phyloP scores from a whole-genome alignment of 768 basidiomycete species.

The Lyophyllum shimeji region DNA sequence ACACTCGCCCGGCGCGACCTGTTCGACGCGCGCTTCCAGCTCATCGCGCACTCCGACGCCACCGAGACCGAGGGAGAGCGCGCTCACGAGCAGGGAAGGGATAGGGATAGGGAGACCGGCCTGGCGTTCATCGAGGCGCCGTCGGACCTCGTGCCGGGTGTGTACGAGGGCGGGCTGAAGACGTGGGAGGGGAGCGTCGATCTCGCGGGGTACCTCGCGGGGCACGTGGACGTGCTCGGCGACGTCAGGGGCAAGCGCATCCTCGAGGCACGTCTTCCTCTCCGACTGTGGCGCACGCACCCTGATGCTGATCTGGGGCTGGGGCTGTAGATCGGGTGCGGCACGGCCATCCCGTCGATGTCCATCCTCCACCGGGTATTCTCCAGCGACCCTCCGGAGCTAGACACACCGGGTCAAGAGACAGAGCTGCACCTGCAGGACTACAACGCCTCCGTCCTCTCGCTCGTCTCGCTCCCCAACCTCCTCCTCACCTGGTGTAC shows the following conservation, averaged over 20 bases:
- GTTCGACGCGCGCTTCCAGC: constrained; percentile 94
- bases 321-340: constrained; percentile 79
- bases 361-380: constrained; percentile 69
- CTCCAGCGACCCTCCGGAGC: constrained; percentile 19
- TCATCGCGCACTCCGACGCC: constrained; percentile 59
- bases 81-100: background rate
- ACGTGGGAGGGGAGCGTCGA: constrained; percentile 98
- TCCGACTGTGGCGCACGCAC: too few species aligned
- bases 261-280: constrained; percentile 59
- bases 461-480: constrained; percentile 80
- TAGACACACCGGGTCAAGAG: constrained; percentile 16
- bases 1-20: constrained; percentile 78
- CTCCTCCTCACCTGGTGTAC: constrained; percentile 80
- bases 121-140: constrained; percentile 75
- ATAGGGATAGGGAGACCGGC: constrained; percentile 20
- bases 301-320: background rate
- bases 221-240: constrained; percentile 24
- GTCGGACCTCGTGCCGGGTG: constrained; percentile 86
- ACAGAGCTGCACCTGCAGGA: constrained; percentile 83
- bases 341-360: constrained; percentile 83
- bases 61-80: constrained; percentile 13
- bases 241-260: constrained; percentile 50
- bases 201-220: constrained; percentile 65
- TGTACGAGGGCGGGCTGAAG: constrained; percentile 96
- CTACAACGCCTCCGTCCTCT: constrained; percentile 82